A percentile compares a stretch with the other conserved stretches of the same genome.
These are phyloP conservation scores for Lactifluus subvellereus DNA, from an alignment of 768 basidiomycete species.

Conservation along the genomic window DNA sequence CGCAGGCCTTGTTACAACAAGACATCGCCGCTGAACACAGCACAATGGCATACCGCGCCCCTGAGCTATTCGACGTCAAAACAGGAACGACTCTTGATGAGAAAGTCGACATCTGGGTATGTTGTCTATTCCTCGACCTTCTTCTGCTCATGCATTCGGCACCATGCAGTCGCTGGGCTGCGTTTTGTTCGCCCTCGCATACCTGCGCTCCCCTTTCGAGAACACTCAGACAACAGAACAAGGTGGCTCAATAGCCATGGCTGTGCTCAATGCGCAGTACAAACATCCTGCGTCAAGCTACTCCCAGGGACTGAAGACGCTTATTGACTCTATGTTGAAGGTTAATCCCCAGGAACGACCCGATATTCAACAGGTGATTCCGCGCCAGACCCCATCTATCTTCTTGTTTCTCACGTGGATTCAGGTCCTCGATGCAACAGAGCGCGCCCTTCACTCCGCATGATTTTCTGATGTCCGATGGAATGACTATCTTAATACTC, in stretches of 20 bases:
- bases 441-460: constrained; percentile 5
- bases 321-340: constrained; percentile 83
- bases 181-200: constrained; percentile 90
- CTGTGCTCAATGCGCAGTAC: constrained; percentile 89
- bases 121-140: constrained; percentile 25
- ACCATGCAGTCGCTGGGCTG: constrained; percentile 80
- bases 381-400: background rate
- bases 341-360: constrained; percentile 79
- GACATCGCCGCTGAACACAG: constrained; percentile 97
- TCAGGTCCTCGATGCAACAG: constrained; percentile 57
- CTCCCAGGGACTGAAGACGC: constrained; percentile 70
- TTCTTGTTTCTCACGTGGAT: background rate
- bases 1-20: constrained; percentile 87
- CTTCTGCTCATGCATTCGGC: background rate
- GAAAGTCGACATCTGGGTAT: constrained; percentile 95
- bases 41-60: constrained; percentile 97
- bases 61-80: constrained; percentile 96
- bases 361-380: constrained; percentile 74
- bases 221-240: constrained; percentile 87
- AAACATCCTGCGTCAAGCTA: constrained; percentile 85
- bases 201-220: constrained; percentile 95
- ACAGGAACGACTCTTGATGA: constrained; percentile 83
- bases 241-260: constrained; percentile 97
- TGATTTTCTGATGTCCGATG: background rate
- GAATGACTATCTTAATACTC: background rate